phyloP scores from a whole-genome alignment of 352 stramenopile genomes.

The Phytophthora idaei region DNA sequence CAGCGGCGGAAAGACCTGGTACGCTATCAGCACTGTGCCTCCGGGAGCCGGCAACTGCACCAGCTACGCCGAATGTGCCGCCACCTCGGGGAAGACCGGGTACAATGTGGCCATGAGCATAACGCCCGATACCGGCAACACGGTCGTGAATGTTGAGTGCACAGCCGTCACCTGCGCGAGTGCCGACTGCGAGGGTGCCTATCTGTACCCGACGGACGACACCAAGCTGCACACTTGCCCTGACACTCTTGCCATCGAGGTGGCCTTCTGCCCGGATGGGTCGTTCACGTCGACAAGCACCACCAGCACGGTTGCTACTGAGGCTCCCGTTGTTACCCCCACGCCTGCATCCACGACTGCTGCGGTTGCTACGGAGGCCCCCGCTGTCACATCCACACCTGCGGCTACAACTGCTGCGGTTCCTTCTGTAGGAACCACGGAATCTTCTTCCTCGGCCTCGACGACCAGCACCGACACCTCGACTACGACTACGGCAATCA shows the following conservation, averaged over 20 bases:
- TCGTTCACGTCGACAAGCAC: slow-evolving; percentile 18
- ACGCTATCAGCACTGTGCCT: slow-evolving; percentile 62
- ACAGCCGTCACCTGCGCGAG: slow-evolving; percentile 38
- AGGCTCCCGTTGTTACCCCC: slow-evolving; percentile 3
- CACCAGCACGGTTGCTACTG: slow-evolving; percentile 17
- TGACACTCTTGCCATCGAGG: slow-evolving; percentile 37
- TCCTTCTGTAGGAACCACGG: background rate
- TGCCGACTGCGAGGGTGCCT: slow-evolving; percentile 49
- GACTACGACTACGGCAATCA: slow-evolving; percentile 6
- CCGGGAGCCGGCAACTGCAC: slow-evolving; percentile 57
- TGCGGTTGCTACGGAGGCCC: background rate
- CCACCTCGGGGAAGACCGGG: slow-evolving; percentile 52
- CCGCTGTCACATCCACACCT: slow-evolving; percentile 3
- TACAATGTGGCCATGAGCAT: slow-evolving; percentile 75
- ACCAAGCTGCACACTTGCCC: slow-evolving; percentile 62
- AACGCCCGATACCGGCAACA: slow-evolving; percentile 34
- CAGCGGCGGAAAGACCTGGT: slow-evolving; percentile 53
- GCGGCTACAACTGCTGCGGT: slow-evolving; percentile 13
- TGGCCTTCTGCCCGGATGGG: slow-evolving; percentile 51
- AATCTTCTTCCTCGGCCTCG: slow-evolving; percentile 3
- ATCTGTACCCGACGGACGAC: slow-evolving; percentile 56
- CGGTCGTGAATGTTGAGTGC: slow-evolving; percentile 39
- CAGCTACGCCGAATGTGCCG: slow-evolving; percentile 56
- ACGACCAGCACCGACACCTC: slow-evolving; percentile 12
- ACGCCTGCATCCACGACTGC: slow-evolving; percentile 3